Conservation (phyloP, 139 green algal species). For the Microglena sp. region DNA sequence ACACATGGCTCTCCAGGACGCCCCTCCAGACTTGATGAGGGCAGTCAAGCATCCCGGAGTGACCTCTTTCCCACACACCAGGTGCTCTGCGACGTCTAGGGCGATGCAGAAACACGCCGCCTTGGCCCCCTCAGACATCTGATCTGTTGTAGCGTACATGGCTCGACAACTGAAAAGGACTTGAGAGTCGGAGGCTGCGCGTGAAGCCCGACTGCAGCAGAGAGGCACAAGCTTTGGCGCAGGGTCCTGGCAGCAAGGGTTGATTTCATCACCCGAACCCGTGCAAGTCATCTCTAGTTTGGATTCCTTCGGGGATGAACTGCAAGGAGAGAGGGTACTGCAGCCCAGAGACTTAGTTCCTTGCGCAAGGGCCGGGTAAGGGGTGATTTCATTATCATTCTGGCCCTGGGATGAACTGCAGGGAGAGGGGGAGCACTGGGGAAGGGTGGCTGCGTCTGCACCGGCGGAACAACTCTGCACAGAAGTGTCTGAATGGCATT, state of each 20-base stretch:
- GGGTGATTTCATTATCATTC: too few species aligned
- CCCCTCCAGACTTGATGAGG: background rate
- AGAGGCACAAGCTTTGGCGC: background rate
- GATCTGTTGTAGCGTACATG: conserved; percentile 1
- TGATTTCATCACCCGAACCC: too few species aligned
- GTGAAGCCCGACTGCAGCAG: background rate
- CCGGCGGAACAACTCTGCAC: too few species aligned
- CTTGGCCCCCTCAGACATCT: background rate
- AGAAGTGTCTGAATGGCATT: too few species aligned
- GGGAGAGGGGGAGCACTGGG: too few species aligned
- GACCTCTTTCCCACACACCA: background rate
- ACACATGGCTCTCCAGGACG: background rate
- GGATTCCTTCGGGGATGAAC: too few species aligned
- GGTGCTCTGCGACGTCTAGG: conserved; percentile 1
- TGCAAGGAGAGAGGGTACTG: too few species aligned
- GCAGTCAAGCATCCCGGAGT: background rate
- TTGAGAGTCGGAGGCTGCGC: background rate
- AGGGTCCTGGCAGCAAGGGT: too few species aligned
- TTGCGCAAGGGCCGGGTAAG: too few species aligned
- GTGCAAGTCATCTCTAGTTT: too few species aligned
- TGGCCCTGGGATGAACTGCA: too few species aligned
- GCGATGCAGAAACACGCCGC: conserved; percentile 6
- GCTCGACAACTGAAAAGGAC: background rate
- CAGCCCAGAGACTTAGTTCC: background rate
- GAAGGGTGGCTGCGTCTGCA: too few species aligned